A percentile compares a stretch with the other conserved stretches of the same genome.
These are phyloP conservation scores for Colletotrichum melonis DNA, from an alignment of 2,329 filamentous ascomycete species.

Conservation along the genomic window DNA sequence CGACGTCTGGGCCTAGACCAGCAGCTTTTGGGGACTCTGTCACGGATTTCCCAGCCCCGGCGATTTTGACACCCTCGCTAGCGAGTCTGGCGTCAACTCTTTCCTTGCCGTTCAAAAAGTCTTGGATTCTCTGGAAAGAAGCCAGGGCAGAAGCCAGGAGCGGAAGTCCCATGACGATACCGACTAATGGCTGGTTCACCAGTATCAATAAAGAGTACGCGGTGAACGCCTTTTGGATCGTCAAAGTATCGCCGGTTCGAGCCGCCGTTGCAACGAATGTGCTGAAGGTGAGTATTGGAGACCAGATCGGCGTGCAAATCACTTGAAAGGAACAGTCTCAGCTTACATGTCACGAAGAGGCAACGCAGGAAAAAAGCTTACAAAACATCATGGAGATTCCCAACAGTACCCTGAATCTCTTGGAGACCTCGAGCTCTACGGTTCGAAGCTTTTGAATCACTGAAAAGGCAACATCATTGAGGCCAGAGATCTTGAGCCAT, in stretches of 20 bases:
- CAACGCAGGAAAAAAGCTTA: constrained; percentile 1
- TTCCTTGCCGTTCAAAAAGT: constrained; percentile 39
- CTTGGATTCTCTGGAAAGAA: constrained; percentile 42
- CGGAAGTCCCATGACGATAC: constrained; percentile 39
- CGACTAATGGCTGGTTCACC: constrained; percentile 38
- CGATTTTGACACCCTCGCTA: background rate
- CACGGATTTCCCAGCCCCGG: background rate
- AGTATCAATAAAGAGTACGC: constrained; percentile 38
- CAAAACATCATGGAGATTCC: constrained; percentile 34
- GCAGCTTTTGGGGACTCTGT: background rate
- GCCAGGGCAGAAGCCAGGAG: constrained; percentile 34
- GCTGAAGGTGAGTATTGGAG: constrained; percentile 38
- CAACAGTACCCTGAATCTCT: constrained; percentile 39
- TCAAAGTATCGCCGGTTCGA: constrained; percentile 5
- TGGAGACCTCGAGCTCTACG: constrained; percentile 39
- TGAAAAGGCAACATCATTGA: constrained; percentile 51
- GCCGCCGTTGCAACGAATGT: constrained; percentile 36
- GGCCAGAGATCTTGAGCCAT: constrained; percentile 60
- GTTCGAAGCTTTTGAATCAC: constrained; percentile 38
- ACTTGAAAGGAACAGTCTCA: constrained; percentile 10
- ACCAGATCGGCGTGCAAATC: constrained; percentile 37
- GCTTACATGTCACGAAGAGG: background rate
- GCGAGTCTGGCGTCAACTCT: constrained; percentile 29
- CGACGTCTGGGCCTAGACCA: background rate
- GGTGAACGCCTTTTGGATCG: constrained; percentile 38